These are phyloP conservation scores for Alternaria ethzedia DNA, from an alignment of 2,329 filamentous ascomycete genomes.

Conservation along the genomic window DNA sequence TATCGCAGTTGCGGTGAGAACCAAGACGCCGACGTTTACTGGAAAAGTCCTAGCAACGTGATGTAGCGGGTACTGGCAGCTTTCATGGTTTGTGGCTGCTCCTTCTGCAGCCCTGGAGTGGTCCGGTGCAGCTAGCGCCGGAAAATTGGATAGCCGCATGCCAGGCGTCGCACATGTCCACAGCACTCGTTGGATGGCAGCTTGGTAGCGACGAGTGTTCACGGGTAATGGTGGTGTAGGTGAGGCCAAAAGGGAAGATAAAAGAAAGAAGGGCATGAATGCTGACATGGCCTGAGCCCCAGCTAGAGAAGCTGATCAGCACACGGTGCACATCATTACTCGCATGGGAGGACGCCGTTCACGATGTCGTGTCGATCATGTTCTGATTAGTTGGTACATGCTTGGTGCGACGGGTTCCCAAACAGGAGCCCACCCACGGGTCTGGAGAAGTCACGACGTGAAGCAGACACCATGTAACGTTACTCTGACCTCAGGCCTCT, in stretches of 20 bases:
- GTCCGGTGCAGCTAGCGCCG: conserved; percentile 5
- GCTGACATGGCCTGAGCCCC: background rate
- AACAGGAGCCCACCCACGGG: background rate
- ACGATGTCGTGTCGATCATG: conserved; percentile 14
- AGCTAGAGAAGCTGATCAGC: conserved; percentile 4
- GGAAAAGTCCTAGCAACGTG: conserved; percentile 1
- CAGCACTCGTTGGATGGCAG: background rate
- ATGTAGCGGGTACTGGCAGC: conserved; percentile 2
- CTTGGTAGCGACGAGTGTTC: conserved; percentile 1
- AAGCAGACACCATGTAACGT: conserved; percentile 19
- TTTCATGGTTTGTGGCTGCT: conserved; percentile 3
- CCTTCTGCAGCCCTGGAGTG: conserved; percentile 1
- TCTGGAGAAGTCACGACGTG: background rate
- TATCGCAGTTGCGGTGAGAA: conserved; percentile 1
- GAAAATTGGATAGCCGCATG: conserved; percentile 2
- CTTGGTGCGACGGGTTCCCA: conserved; percentile 5
- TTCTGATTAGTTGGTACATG: background rate
- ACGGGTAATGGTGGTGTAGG: background rate
- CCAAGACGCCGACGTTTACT: background rate
- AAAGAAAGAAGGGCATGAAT: background rate
- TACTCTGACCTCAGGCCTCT: conserved; percentile 2
- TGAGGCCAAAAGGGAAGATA: background rate
- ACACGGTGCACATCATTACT: conserved; percentile 14
- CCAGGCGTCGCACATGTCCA: background rate
- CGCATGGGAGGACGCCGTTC: conserved; percentile 2